phyloP scores from a whole-genome alignment of 139 green algal genomes.

The Nannochloris sp. region DNA sequence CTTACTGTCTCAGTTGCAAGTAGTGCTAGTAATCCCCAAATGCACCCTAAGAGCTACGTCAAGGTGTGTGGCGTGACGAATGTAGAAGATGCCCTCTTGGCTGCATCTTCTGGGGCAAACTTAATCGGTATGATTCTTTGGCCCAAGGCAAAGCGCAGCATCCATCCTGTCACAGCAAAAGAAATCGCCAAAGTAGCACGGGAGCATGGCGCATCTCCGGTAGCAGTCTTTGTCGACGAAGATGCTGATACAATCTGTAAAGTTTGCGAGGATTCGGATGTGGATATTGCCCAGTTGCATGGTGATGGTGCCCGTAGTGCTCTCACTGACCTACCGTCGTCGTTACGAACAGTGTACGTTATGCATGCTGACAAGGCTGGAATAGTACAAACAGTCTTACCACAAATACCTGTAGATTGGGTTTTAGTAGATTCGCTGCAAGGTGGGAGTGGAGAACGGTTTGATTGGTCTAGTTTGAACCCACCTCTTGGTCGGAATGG shows the following conservation, averaged over 20 bases:
- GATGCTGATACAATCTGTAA: constrained; percentile 49
- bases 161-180: constrained; percentile 39
- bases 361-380: constrained; percentile 50
- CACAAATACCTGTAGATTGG: constrained; percentile 41
- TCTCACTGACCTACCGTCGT: constrained; percentile 21
- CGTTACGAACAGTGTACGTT: constrained; percentile 63
- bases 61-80: constrained; percentile 79
- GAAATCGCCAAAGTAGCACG: constrained; percentile 48
- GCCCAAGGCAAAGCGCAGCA: constrained; percentile 66
- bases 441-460: constrained; percentile 55
- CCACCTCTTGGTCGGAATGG: constrained; percentile 24
- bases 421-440: constrained; percentile 69
- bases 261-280: constrained; percentile 33
- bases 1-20: too few relatives aligned
- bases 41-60: constrained; percentile 10
- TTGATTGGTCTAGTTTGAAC: constrained; percentile 51
- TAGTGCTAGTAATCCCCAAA: too few relatives aligned
- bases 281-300: constrained; percentile 62
- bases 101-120: constrained; percentile 38
- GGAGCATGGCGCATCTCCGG: constrained; percentile 39
- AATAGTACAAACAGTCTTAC: constrained; percentile 39
- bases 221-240: constrained; percentile 86
- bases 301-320: constrained; percentile 39
- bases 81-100: constrained; percentile 50
- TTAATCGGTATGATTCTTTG: constrained; percentile 81